Conservation (phyloP, 73 alveolate species). For the Blepharisma japonicum region DNA sequence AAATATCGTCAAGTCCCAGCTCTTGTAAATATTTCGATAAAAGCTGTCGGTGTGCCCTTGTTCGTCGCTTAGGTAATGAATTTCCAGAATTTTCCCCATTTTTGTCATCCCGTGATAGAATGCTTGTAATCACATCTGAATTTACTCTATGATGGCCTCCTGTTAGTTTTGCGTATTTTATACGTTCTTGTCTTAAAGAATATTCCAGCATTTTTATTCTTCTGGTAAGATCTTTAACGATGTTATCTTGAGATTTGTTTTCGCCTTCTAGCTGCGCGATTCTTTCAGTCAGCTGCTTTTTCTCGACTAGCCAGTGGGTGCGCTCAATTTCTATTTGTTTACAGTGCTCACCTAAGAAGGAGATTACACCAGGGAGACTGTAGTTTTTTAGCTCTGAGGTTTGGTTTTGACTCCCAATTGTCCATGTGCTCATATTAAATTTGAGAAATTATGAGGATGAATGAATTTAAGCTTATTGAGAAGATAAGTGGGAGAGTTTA, state of each 20-base stretch:
- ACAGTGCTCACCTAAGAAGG: neutral
- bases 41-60: neutral
- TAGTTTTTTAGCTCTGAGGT: neutral
- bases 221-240: neutral
- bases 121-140: slow-evolving; percentile 5
- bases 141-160: slow-evolving; percentile 2
- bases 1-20: neutral
- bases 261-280: neutral
- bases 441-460: too few relatives aligned
- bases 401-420: too few relatives aligned
- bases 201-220: neutral
- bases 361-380: neutral
- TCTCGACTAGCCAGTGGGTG: neutral
- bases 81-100: neutral
- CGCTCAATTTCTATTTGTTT: slow-evolving; percentile 6
- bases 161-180: neutral
- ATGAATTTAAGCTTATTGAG: too few relatives aligned
- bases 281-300: neutral
- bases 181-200: slow-evolving; percentile 13
- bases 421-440: too few relatives aligned
- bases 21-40: neutral
- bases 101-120: neutral
- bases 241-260: neutral
- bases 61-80: neutral
- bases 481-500: too few relatives aligned